These are phyloP conservation scores for Penicillium cataractarum DNA, from an alignment of 495 filamentous ascomycete species.

Conservation along the genomic window DNA sequence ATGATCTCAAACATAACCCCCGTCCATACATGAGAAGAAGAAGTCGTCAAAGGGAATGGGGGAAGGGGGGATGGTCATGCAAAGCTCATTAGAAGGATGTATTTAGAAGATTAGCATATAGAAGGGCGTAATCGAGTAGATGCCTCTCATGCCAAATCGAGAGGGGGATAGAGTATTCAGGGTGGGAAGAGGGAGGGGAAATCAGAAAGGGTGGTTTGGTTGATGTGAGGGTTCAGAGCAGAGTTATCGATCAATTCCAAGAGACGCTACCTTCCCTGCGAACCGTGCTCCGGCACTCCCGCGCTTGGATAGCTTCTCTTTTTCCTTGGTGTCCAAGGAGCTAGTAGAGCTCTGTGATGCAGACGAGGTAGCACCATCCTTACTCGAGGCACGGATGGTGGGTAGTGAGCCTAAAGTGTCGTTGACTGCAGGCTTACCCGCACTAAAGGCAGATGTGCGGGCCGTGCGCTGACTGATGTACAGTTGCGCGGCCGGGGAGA, in stretches of 20 bases:
- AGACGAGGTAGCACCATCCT: constrained; percentile 28
- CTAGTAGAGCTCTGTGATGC: constrained; percentile 32
- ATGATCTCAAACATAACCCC: constrained; percentile 12
- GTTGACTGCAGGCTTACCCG: constrained; percentile 28
- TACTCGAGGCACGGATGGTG: constrained; percentile 41
- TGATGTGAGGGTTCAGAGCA: background rate
- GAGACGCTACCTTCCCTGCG: constrained; percentile 51
- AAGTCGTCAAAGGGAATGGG: constrained; percentile 23
- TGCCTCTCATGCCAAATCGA: background rate
- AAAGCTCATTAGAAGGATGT: constrained; percentile 31
- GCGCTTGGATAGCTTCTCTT: constrained; percentile 56
- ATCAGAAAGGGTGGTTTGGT: background rate
- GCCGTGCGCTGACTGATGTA: constrained; percentile 85
- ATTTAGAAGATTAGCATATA: constrained; percentile 20
- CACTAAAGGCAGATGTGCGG: constrained; percentile 31
- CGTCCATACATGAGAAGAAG: constrained; percentile 13
- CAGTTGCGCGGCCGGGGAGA: constrained; percentile 73
- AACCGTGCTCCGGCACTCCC: constrained; percentile 54
- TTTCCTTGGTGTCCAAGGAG: constrained; percentile 44
- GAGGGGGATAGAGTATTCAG: background rate
- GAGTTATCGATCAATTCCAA: constrained; percentile 47
- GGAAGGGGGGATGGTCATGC: constrained; percentile 22
- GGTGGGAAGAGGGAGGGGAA: background rate
- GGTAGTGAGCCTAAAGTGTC: constrained; percentile 53
- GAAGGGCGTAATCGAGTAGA: background rate